Percentiles rank a stretch among this genome's conserved stretches.
These are phyloP conservation scores for Plantago ovata DNA, from an alignment of 257 asterid species.

Conservation along the genomic window DNA sequence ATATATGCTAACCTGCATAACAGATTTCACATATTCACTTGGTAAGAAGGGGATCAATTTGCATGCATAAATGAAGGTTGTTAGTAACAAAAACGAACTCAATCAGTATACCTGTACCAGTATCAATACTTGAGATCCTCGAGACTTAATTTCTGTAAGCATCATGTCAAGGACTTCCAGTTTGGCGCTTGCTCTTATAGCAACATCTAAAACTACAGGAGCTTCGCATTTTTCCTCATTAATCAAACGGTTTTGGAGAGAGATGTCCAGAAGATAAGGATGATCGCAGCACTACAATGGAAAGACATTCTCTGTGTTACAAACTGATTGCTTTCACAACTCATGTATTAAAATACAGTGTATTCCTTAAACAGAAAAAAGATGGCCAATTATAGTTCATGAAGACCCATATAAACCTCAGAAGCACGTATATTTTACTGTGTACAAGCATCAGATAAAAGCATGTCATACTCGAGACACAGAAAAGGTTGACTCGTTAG, in stretches of 20 bases:
- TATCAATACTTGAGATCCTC: conserved; percentile 54
- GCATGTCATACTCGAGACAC: not conserved
- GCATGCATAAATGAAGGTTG: conserved; percentile 1
- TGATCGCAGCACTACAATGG: conserved; percentile 80
- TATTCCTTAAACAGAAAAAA: too few species aligned
- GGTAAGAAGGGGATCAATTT: not conserved
- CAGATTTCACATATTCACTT: not conserved
- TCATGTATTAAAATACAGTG: too few species aligned
- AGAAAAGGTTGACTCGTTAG: too few species aligned
- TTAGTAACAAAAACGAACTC: conserved; percentile 9
- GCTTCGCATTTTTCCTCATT: conserved; percentile 36
- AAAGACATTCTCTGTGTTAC: conserved; percentile 17
- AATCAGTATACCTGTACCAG: conserved; percentile 66
- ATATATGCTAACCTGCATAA: conserved; percentile 6
- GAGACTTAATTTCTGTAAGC: conserved; percentile 55
- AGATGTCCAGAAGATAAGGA: conserved; percentile 65
- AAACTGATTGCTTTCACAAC: conserved; percentile 14
- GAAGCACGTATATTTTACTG: not conserved
- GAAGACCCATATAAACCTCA: not conserved
- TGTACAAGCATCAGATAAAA: conserved; percentile 9
- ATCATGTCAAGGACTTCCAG: conserved; percentile 65
- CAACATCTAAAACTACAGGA: conserved; percentile 51
- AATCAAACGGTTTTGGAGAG: conserved; percentile 39
- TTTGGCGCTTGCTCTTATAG: conserved; percentile 84
- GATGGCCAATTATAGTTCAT: too few species aligned